Percentiles rank a stretch among this genome's conserved stretches.
Conservation (phyloP, 192 early-diverging fungal genomes). For the Rhizophagus prolifer region DNA sequence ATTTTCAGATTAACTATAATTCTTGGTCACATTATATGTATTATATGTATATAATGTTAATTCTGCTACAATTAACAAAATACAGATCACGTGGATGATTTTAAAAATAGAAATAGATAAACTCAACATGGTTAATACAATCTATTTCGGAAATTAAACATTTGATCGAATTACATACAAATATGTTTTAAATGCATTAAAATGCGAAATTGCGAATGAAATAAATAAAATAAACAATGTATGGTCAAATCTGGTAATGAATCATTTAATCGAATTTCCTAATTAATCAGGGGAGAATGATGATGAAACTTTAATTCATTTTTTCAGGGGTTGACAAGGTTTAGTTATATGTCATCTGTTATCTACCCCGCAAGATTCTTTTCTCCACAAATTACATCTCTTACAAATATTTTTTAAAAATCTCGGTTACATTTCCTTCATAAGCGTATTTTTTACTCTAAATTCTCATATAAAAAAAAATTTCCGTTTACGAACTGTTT, state of each 20-base stretch:
- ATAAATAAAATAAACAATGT: neutral
- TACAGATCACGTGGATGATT: too few relatives aligned
- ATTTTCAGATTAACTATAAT: too few relatives aligned
- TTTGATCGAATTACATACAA: neutral
- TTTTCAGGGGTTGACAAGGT: neutral
- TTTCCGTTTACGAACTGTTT: neutral
- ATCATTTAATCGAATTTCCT: neutral
- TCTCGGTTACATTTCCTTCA: too few relatives aligned
- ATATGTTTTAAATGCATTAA: neutral
- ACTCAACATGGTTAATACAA: too few relatives aligned
- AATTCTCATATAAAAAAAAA: neutral
- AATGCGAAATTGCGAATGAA: neutral
- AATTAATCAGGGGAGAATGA: neutral
- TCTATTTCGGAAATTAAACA: conserved; percentile 1
- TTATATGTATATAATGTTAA: too few relatives aligned
- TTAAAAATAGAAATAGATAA: too few relatives aligned
- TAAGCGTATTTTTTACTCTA: neutral
- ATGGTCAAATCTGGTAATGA: neutral
- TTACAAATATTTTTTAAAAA: too few relatives aligned
- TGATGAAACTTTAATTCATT: neutral
- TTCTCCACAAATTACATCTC: too few relatives aligned
- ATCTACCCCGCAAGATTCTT: neutral
- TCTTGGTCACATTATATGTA: too few relatives aligned
- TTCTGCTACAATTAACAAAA: too few relatives aligned
- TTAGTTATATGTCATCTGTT: neutral